These are phyloP conservation scores for Knoxdaviesia proteae DNA, from an alignment of 2,329 filamentous ascomycete genomes.

Conservation along the genomic window DNA sequence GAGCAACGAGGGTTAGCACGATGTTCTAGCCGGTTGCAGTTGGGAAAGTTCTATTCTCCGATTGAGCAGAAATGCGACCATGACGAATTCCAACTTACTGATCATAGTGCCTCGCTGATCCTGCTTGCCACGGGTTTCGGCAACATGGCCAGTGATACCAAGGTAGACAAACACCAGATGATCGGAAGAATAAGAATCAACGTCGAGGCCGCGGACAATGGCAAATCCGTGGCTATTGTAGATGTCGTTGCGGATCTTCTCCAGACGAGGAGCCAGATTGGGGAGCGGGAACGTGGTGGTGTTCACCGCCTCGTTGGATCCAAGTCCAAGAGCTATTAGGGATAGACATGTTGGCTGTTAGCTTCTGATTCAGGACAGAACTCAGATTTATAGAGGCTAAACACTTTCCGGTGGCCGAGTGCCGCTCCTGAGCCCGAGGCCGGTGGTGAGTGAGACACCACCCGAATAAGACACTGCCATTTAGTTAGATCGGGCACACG, in stretches of 20 bases:
- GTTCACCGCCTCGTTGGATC: constrained; percentile 1
- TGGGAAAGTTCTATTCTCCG: constrained; percentile 17
- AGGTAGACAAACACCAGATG: constrained; percentile 39
- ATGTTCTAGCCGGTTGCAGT: constrained; percentile 20
- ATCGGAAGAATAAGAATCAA: constrained; percentile 28
- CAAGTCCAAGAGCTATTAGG: constrained; percentile 1
- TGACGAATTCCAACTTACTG: constrained; percentile 1
- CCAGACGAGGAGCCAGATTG: constrained; percentile 23
- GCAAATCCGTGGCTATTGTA: constrained; percentile 39
- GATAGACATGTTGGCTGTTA: no score
- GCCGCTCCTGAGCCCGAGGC: constrained; percentile 1
- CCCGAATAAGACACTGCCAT: no score
- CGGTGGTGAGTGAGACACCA: not conserved
- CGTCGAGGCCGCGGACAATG: constrained; percentile 35
- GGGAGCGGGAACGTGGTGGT: constrained; percentile 31
- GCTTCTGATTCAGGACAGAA: no score
- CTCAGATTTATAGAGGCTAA: no score
- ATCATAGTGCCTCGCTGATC: constrained; percentile 14
- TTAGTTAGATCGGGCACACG: no score
- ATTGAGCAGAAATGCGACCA: constrained; percentile 15
- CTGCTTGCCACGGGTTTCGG: constrained; percentile 28
- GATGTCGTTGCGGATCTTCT: constrained; percentile 23
- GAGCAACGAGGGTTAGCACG: constrained; percentile 34
- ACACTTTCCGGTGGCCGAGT: not conserved
- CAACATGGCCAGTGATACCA: constrained; percentile 38